Percentiles rank a stretch among this genome's conserved stretches.
These are phyloP conservation scores for Teunomyces lycoperdinae DNA, from an alignment of 805 yeast genomes.

Conservation along the genomic window DNA sequence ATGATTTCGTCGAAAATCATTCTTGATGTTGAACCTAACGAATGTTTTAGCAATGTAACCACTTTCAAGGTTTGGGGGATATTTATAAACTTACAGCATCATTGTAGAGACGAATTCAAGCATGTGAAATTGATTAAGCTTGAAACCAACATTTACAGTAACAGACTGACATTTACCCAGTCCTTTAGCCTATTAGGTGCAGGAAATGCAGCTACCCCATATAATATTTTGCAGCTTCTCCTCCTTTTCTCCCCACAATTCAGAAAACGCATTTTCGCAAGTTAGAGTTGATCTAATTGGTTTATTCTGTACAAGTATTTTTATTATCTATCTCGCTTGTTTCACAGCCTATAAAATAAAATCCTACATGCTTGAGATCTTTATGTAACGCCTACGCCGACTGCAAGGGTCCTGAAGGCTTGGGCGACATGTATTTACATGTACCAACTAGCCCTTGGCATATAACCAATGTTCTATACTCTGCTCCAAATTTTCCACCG, in stretches of 20 bases:
- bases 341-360: background rate
- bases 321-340: background rate
- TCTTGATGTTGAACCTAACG: background rate
- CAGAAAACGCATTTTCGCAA: background rate
- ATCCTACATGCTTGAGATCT: too few species aligned
- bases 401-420: too few species aligned
- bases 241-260: background rate
- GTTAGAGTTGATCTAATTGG: background rate
- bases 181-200: background rate
- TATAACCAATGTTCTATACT: background rate
- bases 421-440: too few species aligned
- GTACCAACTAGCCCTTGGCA: background rate
- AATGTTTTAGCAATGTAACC: background rate
- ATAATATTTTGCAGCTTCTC: background rate
- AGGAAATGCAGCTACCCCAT: background rate
- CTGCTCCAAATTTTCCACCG: background rate
- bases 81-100: background rate
- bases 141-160: background rate
- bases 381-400: too few species aligned
- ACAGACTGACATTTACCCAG: background rate
- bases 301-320: background rate
- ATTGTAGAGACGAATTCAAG: background rate
- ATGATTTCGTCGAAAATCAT: background rate
- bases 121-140: background rate
- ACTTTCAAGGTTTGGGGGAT: background rate